A percentile compares a stretch with the other conserved stretches of the same genome.
phyloP scores from a whole-genome alignment of 2,329 filamentous ascomycete species.

The Aphanocladium album region DNA sequence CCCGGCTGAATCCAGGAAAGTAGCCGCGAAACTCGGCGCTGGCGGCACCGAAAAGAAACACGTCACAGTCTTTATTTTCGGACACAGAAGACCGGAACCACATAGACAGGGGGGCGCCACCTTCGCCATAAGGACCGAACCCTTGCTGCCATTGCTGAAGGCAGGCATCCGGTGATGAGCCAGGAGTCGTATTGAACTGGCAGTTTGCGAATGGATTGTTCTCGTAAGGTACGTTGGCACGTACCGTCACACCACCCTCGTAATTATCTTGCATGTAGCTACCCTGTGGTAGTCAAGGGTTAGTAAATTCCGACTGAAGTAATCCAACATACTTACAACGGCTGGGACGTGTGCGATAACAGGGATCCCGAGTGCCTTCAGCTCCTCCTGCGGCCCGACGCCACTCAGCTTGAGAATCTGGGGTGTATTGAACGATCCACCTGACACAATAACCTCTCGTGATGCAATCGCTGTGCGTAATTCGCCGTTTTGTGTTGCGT shows the following conservation, averaged over 20 bases:
- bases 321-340: slow-evolving; percentile 11
- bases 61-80: slow-evolving; percentile 23
- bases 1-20: slow-evolving; percentile 23
- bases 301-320: neutral
- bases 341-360: slow-evolving; percentile 48
- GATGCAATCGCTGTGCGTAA: slow-evolving; percentile 16
- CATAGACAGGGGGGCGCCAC: slow-evolving; percentile 20
- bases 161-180: slow-evolving; percentile 27
- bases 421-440: slow-evolving; percentile 21
- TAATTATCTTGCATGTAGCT: slow-evolving; percentile 26
- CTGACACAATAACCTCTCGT: slow-evolving; percentile 20
- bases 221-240: slow-evolving; percentile 14
- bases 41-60: slow-evolving; percentile 26
- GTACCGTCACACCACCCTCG: slow-evolving; percentile 20
- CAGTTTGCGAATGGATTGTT: slow-evolving; percentile 20
- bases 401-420: slow-evolving; percentile 49
- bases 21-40: slow-evolving; percentile 23
- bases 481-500: slow-evolving; percentile 10
- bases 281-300: neutral
- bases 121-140: slow-evolving; percentile 21
- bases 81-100: slow-evolving; percentile 24
- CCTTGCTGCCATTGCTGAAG: slow-evolving; percentile 25
- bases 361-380: slow-evolving; percentile 30
- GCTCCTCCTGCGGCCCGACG: slow-evolving; percentile 35
- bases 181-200: slow-evolving; percentile 22